Base-by-base conservation (phyloP, 257 asterid species). In the Marsdenia floribunda region DNA sequence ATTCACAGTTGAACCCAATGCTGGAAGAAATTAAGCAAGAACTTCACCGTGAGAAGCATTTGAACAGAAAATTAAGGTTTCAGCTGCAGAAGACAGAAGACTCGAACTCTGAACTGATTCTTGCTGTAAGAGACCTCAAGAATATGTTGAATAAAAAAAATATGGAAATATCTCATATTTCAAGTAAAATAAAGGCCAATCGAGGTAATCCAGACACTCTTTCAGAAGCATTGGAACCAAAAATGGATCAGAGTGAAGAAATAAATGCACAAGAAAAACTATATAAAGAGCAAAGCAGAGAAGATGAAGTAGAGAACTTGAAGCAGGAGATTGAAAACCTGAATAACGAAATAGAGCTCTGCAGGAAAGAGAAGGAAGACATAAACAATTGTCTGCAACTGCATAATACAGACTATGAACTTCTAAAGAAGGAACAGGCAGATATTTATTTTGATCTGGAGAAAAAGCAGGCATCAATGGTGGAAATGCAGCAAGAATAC, bases 1-100 rank as follows among this genome's bases (percentile, higher is more conserved):
- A 60, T 24, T 22, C 71, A 63, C 76, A 73, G 50, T 58, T 78
- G 80, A 83, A 77, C 74, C 80, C 78, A 68, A 69, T 83, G 22
- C 61, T 85, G 15, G 95, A 87, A 76, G 87, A 82, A 63, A 60
- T 79, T 77, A 82, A 85, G 86, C 88, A 86, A 80, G 90, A 87
- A 66, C 90, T 91, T 78, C 83, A 82, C 63, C 86, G 77, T 52
- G 96, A 91, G 86, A 90, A 88, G 86, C 86, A 82, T 10, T 66
- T 86, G 40, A 90, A 84, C 81, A 86, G 84, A 58, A 93, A 83
- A 76, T 71, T 88, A 78, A 88, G 78, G 86, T 68, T 77, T 67
- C 88, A 88, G 46, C 77, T 91, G 73, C 97, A 94, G 85, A 86
- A 90, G 82, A 79, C 92, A 19, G 97, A 94, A 82, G 98, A 94